Conservation (phyloP, 2,329 filamentous ascomycete genomes). For the Botrytis byssoidea region DNA sequence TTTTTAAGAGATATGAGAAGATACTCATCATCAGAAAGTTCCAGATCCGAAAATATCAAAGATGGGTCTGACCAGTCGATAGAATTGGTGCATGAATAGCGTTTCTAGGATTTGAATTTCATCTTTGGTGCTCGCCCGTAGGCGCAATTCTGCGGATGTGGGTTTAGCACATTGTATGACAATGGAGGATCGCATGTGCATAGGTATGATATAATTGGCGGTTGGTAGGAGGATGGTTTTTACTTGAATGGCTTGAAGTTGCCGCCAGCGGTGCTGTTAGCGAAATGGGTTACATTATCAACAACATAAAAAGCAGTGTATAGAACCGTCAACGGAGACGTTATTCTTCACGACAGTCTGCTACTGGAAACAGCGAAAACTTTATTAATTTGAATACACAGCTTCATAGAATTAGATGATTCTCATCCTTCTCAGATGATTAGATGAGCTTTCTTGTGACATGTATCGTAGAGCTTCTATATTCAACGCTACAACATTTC, state of each 20-base stretch:
- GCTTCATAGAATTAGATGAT: not conserved
- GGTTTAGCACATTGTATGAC: not conserved
- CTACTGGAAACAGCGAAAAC: not conserved
- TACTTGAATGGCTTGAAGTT: not conserved
- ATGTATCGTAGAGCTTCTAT: not conserved
- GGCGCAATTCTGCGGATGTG: not conserved
- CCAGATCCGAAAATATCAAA: not conserved
- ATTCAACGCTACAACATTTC: not conserved
- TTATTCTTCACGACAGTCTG: not conserved
- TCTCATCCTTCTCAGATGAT: not conserved
- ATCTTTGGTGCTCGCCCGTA: not conserved
- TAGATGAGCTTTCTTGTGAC: not conserved
- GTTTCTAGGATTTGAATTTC: not conserved
- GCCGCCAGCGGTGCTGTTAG: not conserved
- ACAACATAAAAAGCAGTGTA: not conserved
- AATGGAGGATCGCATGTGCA: not conserved
- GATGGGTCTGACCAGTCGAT: not conserved
- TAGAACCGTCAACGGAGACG: not conserved
- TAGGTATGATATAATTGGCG: not conserved
- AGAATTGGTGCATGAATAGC: not conserved
- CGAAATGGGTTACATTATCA: not conserved
- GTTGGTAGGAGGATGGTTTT: not conserved
- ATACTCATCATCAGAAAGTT: not conserved
- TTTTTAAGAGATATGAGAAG: not conserved
- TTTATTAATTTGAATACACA: not conserved